These are phyloP conservation scores for Odontarrhena argentea DNA, from an alignment of 345 rosid genomes.

Conservation along the genomic window DNA sequence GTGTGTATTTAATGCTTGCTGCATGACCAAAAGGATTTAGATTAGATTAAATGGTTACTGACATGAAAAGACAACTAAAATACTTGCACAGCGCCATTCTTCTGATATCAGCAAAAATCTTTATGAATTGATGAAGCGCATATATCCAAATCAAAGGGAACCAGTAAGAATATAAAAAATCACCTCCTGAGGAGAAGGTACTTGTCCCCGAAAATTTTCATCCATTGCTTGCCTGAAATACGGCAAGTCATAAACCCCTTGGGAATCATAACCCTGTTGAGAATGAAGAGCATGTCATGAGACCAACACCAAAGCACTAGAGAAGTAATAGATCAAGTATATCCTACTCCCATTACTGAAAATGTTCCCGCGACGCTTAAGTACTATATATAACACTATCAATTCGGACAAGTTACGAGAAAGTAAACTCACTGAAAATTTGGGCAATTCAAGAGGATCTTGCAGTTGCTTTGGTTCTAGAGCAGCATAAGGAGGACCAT, in stretches of 20 bases:
- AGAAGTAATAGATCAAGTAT: not conserved
- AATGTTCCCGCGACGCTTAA: not conserved
- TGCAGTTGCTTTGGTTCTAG: constrained; percentile 65
- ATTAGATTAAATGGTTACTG: constrained; percentile 9
- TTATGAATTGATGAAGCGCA: not conserved
- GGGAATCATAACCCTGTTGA: constrained; percentile 42
- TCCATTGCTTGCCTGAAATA: constrained; percentile 71
- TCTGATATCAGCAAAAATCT: not conserved
- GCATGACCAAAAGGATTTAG: constrained; percentile 1
- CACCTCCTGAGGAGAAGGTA: constrained; percentile 76
- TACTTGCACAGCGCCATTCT: constrained; percentile 5
- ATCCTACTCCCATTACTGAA: not conserved
- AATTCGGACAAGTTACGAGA: not conserved
- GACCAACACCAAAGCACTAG: constrained; percentile 10
- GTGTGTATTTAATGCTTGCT: constrained; percentile 54
- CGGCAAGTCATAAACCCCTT: constrained; percentile 63
- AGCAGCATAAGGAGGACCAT: constrained; percentile 49
- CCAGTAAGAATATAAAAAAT: not conserved
- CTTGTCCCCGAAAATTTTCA: constrained; percentile 64
- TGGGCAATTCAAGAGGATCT: constrained; percentile 59
- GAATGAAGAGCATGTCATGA: constrained; percentile 8
- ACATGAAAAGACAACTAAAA: not conserved
- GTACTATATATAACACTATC: not conserved
- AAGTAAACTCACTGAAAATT: constrained; percentile 59
- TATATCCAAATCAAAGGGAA: not conserved